A percentile compares a stretch with the other conserved stretches of the same genome.
Conservation (phyloP, 495 filamentous ascomycete species). For the Neurospora sp. region DNA sequence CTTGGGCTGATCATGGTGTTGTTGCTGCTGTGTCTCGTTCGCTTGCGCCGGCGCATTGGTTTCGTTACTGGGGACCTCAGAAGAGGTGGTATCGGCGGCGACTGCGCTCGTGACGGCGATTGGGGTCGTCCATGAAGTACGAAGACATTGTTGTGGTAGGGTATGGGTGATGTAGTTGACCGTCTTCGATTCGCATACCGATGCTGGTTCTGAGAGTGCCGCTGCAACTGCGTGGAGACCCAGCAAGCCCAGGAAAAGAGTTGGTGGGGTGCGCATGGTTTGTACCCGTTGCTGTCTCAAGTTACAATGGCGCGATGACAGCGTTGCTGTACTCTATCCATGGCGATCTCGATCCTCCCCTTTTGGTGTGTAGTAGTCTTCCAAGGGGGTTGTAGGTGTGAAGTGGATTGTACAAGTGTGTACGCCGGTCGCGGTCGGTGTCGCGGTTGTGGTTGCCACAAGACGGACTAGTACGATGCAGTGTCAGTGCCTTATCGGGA, state of each 20-base stretch:
- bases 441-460: not conserved
- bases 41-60: slow-evolving; percentile 2
- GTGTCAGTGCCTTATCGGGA: not conserved
- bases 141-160: slow-evolving; percentile 67
- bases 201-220: slow-evolving; percentile 5
- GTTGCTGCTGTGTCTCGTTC: slow-evolving; percentile 9
- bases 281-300: slow-evolving; percentile 9
- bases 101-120: slow-evolving; percentile 12
- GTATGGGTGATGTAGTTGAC: slow-evolving; percentile 76
- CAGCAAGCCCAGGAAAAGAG: slow-evolving; percentile 14
- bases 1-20: slow-evolving; percentile 4
- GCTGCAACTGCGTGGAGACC: slow-evolving; percentile 12
- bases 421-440: not conserved
- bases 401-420: not conserved
- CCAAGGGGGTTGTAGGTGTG: not conserved
- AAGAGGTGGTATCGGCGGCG: slow-evolving; percentile 4
- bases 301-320: not conserved
- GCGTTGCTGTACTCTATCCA: slow-evolving; percentile 10
- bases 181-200: slow-evolving; percentile 50
- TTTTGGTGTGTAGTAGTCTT: slow-evolving; percentile 1
- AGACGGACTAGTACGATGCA: not conserved
- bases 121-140: slow-evolving; percentile 30
- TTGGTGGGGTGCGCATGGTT: slow-evolving; percentile 11
- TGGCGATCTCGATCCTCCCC: slow-evolving; percentile 5
- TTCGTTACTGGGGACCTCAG: slow-evolving; percentile 1